Evolutionary conservation across 192 early-diverging fungal species (phyloP).

Genomic region (Fimicolochytrium jonesii): DNA sequence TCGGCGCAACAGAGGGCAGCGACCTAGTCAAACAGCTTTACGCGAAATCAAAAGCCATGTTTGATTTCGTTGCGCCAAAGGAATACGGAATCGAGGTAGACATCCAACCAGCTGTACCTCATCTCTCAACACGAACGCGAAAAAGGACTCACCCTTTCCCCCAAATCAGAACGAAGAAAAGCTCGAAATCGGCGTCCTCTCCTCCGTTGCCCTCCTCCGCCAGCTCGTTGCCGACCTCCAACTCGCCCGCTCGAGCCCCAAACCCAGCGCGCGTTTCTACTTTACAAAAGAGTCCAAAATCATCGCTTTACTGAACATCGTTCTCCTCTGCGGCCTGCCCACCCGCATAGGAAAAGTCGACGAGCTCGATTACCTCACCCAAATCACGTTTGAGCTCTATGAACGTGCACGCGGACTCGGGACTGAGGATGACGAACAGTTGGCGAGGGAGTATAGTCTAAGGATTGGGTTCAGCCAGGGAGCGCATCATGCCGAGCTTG

Average conservation of each 20-base stretch:
- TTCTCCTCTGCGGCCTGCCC: slow-evolving; percentile 80
- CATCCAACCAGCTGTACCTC: no score
- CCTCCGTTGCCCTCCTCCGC: slow-evolving; percentile 68
- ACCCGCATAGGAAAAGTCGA: slow-evolving; percentile 64
- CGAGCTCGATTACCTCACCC: slow-evolving; percentile 94
- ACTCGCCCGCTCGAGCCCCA: slow-evolving; percentile 43
- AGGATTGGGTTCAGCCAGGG: slow-evolving; percentile 80
- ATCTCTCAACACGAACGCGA: no score
- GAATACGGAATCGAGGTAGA: slow-evolving; percentile 85
- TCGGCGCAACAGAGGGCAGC: slow-evolving; percentile 23
- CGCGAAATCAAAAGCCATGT: slow-evolving; percentile 74
- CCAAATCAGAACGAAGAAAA: slow-evolving; percentile 69
- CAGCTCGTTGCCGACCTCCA: slow-evolving; percentile 77
- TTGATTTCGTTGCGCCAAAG: slow-evolving; percentile 89
- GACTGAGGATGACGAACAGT: slow-evolving; percentile 12
- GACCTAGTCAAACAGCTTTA: slow-evolving; percentile 69
- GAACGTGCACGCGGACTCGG: slow-evolving; percentile 65
- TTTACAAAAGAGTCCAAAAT: slow-evolving; percentile 96
- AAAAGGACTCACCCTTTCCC: no score
- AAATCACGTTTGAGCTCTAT: slow-evolving; percentile 96
- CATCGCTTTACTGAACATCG: slow-evolving; percentile 86
- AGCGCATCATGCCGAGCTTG: slow-evolving; percentile 82
- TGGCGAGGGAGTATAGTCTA: slow-evolving; percentile 78
- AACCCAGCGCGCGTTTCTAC: slow-evolving; percentile 74
- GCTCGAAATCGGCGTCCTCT: slow-evolving; percentile 78